A percentile compares a stretch with the other conserved stretches of the same genome.
Conservation (phyloP, 306 rosid species). For the Acacia confusa region DNA sequence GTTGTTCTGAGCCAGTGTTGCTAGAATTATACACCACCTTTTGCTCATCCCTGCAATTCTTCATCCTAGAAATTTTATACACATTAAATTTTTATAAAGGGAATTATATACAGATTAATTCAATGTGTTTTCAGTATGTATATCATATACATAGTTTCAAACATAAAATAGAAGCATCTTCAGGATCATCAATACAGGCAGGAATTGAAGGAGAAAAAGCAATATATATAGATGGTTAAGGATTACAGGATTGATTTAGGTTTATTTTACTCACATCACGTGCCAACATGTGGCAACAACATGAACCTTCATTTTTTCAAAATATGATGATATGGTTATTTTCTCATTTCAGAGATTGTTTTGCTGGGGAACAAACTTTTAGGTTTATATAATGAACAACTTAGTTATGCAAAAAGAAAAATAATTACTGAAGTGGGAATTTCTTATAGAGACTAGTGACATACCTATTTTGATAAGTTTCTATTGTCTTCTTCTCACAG, state of each 20-base stretch:
- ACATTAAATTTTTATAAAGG: conserved; percentile 35
- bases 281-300: no score
- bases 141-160: conserved; percentile 8
- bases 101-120: conserved; percentile 46
- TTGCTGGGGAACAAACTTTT: neutral
- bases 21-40: conserved; percentile 19
- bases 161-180: conserved; percentile 3
- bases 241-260: neutral
- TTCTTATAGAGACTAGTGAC: neutral
- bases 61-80: conserved; percentile 28
- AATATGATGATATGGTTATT: neutral
- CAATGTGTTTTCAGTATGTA: neutral
- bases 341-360: neutral
- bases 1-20: conserved; percentile 17
- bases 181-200: neutral
- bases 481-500: neutral
- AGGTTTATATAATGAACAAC: neutral
- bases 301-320: neutral
- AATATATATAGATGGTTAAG: neutral
- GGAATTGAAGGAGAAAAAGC: neutral
- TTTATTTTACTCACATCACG: neutral
- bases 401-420: neutral
- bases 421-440: neutral
- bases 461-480: neutral
- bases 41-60: conserved; percentile 14